These are phyloP conservation scores for Ceratobasidium sp. DNA, from an alignment of 1,284 basidiomycete genomes.

Conservation along the genomic window DNA sequence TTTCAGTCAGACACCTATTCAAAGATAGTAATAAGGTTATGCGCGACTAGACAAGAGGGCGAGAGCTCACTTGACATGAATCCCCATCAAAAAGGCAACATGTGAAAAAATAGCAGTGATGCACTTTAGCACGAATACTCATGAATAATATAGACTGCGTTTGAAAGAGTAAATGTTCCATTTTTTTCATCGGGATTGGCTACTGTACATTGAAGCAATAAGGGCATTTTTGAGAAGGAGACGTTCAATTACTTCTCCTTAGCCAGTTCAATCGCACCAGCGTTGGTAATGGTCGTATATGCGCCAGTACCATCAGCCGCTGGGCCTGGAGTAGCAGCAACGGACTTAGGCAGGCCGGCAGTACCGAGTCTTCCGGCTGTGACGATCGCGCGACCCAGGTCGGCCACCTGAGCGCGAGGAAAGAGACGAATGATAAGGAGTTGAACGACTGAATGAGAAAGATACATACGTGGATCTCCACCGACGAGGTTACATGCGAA, in stretches of 20 bases:
- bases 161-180: too few relatives aligned
- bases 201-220: neutral
- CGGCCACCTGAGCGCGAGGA: constrained; percentile 54
- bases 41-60: too few relatives aligned
- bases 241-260: constrained; percentile 47
- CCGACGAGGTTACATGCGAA: constrained; percentile 55
- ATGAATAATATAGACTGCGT: too few relatives aligned
- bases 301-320: constrained; percentile 52
- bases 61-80: too few relatives aligned
- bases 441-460: neutral
- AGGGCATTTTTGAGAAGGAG: constrained; percentile 1
- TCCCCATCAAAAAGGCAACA: too few relatives aligned
- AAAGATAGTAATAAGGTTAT: too few relatives aligned
- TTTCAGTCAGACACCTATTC: too few relatives aligned
- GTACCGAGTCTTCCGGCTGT: constrained; percentile 61
- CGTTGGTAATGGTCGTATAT: constrained; percentile 62
- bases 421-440: neutral
- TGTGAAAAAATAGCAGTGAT: too few relatives aligned
- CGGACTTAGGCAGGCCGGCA: constrained; percentile 56
- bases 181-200: too few relatives aligned
- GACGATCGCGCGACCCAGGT: constrained; percentile 59
- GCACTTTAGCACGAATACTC: too few relatives aligned
- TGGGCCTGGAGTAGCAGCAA: constrained; percentile 52
- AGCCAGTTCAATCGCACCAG: constrained; percentile 59
- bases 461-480: constrained; percentile 60